Base-by-base conservation (phyloP, 495 filamentous ascomycete species). In the Talaromyces adpressus region DNA sequence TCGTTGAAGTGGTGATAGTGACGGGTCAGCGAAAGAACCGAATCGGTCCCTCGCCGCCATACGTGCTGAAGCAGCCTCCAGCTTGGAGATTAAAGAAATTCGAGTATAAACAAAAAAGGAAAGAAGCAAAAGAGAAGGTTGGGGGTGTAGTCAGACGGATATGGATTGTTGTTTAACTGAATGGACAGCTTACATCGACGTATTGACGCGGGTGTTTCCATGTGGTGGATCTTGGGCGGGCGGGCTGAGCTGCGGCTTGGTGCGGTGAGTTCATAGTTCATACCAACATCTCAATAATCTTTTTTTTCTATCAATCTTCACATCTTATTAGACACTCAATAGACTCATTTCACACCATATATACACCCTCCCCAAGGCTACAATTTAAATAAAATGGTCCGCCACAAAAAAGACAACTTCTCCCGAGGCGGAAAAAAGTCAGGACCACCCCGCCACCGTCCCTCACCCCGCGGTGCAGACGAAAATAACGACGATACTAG, bases 21-120 rank as follows among this genome's bases (percentile, higher is more conserved):
- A 87, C 63, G 88, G 87, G 68, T 90, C 87, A 72, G 85, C 88
- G 77, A 88, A 89, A 71, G 85, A 86, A 77, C 89, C 88, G 81
- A 93, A 98, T 74, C 93, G 92, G 83, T 98, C 94, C 78, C 94
- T 87, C 67, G 93, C 89, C 71, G 93, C 93, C 82, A 93, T 95
- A 65, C 95, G 87, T 76, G 93, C 92, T 69, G 93, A 95, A 67
- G 91, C 88, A 67, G 95, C 93, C 86, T 98, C 94, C 93, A 97
- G 78, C 69, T 66, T 81, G 79, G 66, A 73, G 67, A 65, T 34
- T 68, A 63, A 60, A 58, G 59, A 61, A 62, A 45, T 22, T 6
- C 45, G 61, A 57, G 32, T 64, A 63, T 60, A 16, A 51, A 66
- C 57, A 57, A 23, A 45, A 14, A 39, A 30, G 6, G 20, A 63